A percentile compares a stretch with the other conserved stretches of the same genome.
These are phyloP conservation scores for Lachnellula subtilissima DNA, from an alignment of 2,329 filamentous ascomycete genomes.

Conservation along the genomic window DNA sequence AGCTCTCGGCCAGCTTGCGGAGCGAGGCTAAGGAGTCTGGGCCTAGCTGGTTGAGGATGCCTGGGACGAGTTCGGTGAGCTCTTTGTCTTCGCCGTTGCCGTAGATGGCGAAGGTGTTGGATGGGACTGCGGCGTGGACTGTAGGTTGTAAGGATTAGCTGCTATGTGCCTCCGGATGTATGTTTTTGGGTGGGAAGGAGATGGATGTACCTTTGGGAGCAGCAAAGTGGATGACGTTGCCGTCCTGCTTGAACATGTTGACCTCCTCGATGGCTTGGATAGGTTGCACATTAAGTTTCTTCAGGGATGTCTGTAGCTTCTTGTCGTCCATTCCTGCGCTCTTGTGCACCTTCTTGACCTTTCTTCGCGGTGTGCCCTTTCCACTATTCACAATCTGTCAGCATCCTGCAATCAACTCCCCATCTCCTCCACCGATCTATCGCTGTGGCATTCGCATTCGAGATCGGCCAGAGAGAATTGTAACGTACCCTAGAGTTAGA, in stretches of 20 bases:
- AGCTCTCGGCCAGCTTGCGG: slow-evolving; percentile 97
- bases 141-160: slow-evolving; percentile 10
- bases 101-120: slow-evolving; percentile 99
- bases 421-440: slow-evolving; percentile 3
- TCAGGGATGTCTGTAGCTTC: slow-evolving; percentile 95
- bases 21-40: slow-evolving; percentile 96
- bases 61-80: slow-evolving; percentile 97
- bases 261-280: slow-evolving; percentile 99
- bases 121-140: slow-evolving; percentile 96
- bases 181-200: not conserved
- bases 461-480: slow-evolving; percentile 1
- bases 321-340: slow-evolving; percentile 95
- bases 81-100: slow-evolving; percentile 99
- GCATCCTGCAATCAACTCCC: slow-evolving; percentile 13
- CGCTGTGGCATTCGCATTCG: not conserved
- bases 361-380: slow-evolving; percentile 96
- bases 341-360: slow-evolving; percentile 97
- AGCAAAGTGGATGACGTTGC: slow-evolving; percentile 99
- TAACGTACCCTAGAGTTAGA: slow-evolving; percentile 20
- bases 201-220: slow-evolving; percentile 76
- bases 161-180: not conserved
- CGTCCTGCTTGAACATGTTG: slow-evolving; percentile 99
- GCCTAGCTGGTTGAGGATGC: slow-evolving; percentile 98
- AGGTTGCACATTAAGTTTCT: slow-evolving; percentile 99
- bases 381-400: slow-evolving; percentile 49